Conservation (phyloP, 805 yeast species). For the Millerago galiae region DNA sequence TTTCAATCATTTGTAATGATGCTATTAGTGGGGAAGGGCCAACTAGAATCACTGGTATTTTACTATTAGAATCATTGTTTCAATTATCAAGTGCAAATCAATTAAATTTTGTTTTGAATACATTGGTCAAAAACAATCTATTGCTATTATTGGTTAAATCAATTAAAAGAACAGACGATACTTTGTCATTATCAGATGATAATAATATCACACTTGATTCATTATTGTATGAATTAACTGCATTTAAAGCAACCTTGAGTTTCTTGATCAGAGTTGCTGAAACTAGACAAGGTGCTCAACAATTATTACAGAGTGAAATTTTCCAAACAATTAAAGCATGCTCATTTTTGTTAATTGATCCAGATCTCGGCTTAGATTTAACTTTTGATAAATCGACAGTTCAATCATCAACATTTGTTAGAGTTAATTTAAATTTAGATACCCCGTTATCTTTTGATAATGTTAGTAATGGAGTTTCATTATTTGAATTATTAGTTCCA, state of each 20-base stretch:
- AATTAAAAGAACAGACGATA: constrained; percentile 62
- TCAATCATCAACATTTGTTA: constrained; percentile 29
- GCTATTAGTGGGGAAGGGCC: constrained; percentile 75
- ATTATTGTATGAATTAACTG: constrained; percentile 66
- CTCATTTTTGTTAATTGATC: constrained; percentile 58
- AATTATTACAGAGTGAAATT: constrained; percentile 66
- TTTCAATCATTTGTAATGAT: constrained; percentile 68
- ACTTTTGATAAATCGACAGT: constrained; percentile 32
- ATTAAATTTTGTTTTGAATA: constrained; percentile 51
- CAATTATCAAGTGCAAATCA: constrained; percentile 46
- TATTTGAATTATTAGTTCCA: constrained; percentile 65
- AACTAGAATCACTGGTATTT: constrained; percentile 64
- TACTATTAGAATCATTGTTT: constrained; percentile 64
- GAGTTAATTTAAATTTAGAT: constrained; percentile 45
- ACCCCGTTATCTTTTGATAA: constrained; percentile 37
- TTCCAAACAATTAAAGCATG: constrained; percentile 55
- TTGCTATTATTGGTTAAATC: constrained; percentile 60
- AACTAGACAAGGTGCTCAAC: constrained; percentile 70
- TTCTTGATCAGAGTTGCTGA: constrained; percentile 71
- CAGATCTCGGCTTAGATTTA: constrained; percentile 67
- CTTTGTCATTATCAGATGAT: constrained; percentile 33
- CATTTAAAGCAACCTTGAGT: constrained; percentile 65
- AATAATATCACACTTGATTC: constrained; percentile 42
- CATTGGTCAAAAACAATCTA: constrained; percentile 59
- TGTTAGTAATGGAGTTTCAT: constrained; percentile 35